Percentiles rank a stretch among this genome's conserved stretches.
Conservation (phyloP, 1,284 basidiomycete genomes). For the Ustilago hordei region DNA sequence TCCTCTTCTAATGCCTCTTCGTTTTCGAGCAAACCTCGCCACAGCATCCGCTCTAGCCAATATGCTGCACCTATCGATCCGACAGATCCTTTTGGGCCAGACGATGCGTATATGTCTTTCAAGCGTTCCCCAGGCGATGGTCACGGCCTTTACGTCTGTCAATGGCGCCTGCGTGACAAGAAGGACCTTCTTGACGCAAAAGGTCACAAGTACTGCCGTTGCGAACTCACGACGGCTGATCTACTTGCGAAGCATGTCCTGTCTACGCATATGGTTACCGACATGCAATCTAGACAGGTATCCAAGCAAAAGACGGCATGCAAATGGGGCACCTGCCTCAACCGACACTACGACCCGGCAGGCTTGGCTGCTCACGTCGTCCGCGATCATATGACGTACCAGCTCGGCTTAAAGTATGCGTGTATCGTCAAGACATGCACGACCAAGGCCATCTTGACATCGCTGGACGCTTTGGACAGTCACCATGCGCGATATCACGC, state of each 20-base stretch:
- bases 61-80: constrained; percentile 13
- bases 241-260: constrained; percentile 32
- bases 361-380: constrained; percentile 34
- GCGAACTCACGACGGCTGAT: constrained; percentile 29
- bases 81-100: constrained; percentile 28
- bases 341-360: constrained; percentile 25
- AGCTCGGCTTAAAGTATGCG: constrained; percentile 32
- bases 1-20: constrained; percentile 11
- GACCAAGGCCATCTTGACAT: constrained; percentile 14
- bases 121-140: constrained; percentile 9
- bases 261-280: constrained; percentile 5
- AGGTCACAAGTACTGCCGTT: constrained; percentile 21
- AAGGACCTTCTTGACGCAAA: constrained; percentile 19
- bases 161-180: constrained; percentile 35
- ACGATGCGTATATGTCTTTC: constrained; percentile 10
- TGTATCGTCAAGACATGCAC: constrained; percentile 26
- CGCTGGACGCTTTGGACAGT: constrained; percentile 13
- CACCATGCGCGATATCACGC: constrained; percentile 30
- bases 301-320: constrained; percentile 17
- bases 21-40: not conserved
- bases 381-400: constrained; percentile 31
- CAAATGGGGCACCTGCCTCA: constrained; percentile 37
- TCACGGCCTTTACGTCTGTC: constrained; percentile 17
- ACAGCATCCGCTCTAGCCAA: constrained; percentile 9
- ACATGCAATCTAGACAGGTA: not conserved